Evolutionary conservation across 495 filamentous ascomycete genomes (phyloP).

Genomic region (Chaetomium cochliodes): DNA sequence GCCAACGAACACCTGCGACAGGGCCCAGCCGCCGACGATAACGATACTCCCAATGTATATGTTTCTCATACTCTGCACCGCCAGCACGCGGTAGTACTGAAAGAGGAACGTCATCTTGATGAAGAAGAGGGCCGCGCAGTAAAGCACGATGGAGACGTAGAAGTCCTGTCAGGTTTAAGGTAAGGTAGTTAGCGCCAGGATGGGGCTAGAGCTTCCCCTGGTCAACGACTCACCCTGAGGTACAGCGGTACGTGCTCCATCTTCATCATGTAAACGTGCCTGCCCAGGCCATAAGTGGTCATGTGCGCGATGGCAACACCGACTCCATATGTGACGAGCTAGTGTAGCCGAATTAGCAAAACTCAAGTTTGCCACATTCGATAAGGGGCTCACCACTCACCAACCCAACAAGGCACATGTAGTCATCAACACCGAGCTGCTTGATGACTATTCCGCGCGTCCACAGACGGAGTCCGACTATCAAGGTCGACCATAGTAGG

Average conservation of each 20-base stretch:
- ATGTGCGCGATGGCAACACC: constrained; percentile 31
- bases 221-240: constrained; percentile 27
- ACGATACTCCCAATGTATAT: constrained; percentile 32
- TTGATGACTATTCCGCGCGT: constrained; percentile 29
- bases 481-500: constrained; percentile 22
- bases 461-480: constrained; percentile 32
- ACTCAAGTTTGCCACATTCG: no score
- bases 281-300: constrained; percentile 31
- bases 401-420: constrained; percentile 23
- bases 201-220: no score
- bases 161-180: constrained; percentile 24
- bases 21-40: constrained; percentile 34
- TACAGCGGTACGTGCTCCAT: constrained; percentile 26
- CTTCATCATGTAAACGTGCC: constrained; percentile 28
- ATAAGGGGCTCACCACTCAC: constrained; percentile 14
- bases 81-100: constrained; percentile 41
- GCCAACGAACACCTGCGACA: constrained; percentile 32
- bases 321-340: constrained; percentile 21
- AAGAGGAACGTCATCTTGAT: constrained; percentile 38
- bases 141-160: constrained; percentile 39
- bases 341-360: no score
- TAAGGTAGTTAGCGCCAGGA: no score
- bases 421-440: constrained; percentile 33
- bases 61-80: constrained; percentile 29
- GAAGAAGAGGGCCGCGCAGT: constrained; percentile 31